Evolutionary conservation across 129 eudicot species (phyloP), one percentile per base, ranked within the genome.

Genomic region (Cynara cardunculus): DNA sequence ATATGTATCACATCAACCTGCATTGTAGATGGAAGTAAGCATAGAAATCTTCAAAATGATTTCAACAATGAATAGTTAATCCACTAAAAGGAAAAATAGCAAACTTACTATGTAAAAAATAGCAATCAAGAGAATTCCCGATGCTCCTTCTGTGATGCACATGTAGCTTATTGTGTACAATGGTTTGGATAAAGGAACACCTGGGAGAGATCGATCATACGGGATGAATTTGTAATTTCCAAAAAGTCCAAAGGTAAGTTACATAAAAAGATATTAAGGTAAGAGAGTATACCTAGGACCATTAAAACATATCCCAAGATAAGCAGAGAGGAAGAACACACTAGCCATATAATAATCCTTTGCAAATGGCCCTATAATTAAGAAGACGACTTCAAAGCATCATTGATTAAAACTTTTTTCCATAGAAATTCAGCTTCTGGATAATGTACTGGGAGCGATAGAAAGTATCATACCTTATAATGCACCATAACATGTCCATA

Each of bases 111-210:
- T 27, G 85, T 88, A 90, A 86, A 41, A 94, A 22, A 87, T 83
- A 67, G 86, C 71, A 71, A 90, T 84, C 66, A 94, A 83, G 73
- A 94, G 86, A 72, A 94, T 73, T 78, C 98, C 98, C n/a, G 98
- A 89, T 81, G 90, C 86, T 81, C 98, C 98, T 22, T 97, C 87
- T 64, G 98, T 90, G 81, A 92, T 68, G 83, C 93, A 88, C 97
- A 87, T 94, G 81, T 94, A 94, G 83, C 98, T 94, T 73, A 92
- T 83, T 14, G 98, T 94, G 85, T 94, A 94, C 31, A 94, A 88
- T 14, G 98, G 96, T 85, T 94, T 94, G 76, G 96, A 91, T 49
- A 83, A 78, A 44, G 97, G 98, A 78, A 90, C 80, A 22, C 97
- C 98, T 94, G 88, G 21, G 80, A 80, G 69, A 70, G 27, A 86